phyloP scores from a whole-genome alignment of 2,329 filamentous ascomycete genomes.

The Clonostachys chloroleuca region DNA sequence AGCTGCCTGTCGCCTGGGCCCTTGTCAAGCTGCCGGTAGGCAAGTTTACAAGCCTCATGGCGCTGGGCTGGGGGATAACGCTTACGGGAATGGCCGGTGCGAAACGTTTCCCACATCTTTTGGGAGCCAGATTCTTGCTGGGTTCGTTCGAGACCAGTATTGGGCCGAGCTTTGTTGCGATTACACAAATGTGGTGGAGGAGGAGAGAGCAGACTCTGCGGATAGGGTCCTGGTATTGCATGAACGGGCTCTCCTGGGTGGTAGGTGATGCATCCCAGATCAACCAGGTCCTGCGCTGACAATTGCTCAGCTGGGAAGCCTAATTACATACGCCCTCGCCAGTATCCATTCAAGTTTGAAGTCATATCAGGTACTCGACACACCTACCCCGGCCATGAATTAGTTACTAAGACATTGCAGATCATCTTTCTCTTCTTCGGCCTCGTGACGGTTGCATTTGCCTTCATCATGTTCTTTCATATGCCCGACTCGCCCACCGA shows the following conservation, averaged over 20 bases:
- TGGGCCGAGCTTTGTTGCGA: conserved; percentile 48
- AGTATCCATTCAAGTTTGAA: conserved; percentile 42
- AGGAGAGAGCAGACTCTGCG: conserved; percentile 52
- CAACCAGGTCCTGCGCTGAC: conserved; percentile 3
- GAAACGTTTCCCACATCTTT: conserved; percentile 39
- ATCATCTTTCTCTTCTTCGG: conserved; percentile 53
- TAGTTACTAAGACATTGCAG: conserved; percentile 12
- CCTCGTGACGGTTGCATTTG: conserved; percentile 40
- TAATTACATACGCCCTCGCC: conserved; percentile 54
- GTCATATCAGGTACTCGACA: conserved; percentile 38
- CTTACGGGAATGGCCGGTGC: conserved; percentile 48
- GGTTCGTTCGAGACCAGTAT: conserved; percentile 49
- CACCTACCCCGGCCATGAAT: background rate
- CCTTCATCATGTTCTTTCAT: conserved; percentile 35
- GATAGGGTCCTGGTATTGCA: conserved; percentile 55
- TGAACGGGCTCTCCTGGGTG: conserved; percentile 56
- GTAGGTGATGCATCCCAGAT: conserved; percentile 13
- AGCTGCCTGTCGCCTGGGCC: conserved; percentile 49
- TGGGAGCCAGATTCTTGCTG: conserved; percentile 49
- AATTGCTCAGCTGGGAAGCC: conserved; percentile 36
- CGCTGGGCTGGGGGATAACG: conserved; percentile 49
- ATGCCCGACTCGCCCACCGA: conserved; percentile 47
- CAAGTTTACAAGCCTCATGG: conserved; percentile 54
- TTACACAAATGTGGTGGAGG: conserved; percentile 60
- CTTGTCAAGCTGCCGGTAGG: conserved; percentile 57